These are phyloP conservation scores for Neurospora sp. DNA, from an alignment of 495 filamentous ascomycete species.

Conservation along the genomic window DNA sequence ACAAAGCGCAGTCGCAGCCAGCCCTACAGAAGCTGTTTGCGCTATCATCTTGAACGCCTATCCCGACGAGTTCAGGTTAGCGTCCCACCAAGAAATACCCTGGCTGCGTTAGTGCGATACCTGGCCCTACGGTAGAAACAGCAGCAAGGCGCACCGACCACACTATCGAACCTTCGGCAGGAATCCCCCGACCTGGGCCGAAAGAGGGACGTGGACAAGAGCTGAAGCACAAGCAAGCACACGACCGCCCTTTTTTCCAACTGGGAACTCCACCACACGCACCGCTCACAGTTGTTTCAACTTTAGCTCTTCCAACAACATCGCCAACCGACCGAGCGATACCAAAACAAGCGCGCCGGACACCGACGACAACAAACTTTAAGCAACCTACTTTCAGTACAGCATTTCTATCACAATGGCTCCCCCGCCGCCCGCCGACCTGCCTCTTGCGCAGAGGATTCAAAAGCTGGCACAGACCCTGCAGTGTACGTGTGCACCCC, in stretches of 20 bases:
- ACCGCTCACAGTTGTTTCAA: background rate
- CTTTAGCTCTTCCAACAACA: background rate
- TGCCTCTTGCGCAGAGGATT: conserved; percentile 66
- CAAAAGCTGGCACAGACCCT: conserved; percentile 72
- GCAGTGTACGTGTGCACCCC: conserved; percentile 56
- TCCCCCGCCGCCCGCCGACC: conserved; percentile 60
- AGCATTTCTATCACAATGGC: conserved; percentile 45
- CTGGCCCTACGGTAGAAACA: background rate
- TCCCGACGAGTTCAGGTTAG: background rate
- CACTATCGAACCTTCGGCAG: background rate
- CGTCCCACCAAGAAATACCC: background rate
- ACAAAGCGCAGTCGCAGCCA: background rate
- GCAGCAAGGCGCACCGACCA: background rate
- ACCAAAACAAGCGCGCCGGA: background rate
- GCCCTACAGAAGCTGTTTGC: background rate
- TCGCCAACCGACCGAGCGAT: background rate
- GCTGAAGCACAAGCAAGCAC: background rate
- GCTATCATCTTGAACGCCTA: background rate
- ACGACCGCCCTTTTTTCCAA: background rate
- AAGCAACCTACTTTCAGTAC: background rate
- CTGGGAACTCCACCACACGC: background rate
- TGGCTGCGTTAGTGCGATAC: background rate
- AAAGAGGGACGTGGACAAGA: background rate
- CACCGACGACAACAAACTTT: background rate
- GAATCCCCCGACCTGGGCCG: background rate